Evolutionary conservation across 2,329 filamentous ascomycete genomes (phyloP).

Genomic region (Neofusicoccum cordaticola): DNA sequence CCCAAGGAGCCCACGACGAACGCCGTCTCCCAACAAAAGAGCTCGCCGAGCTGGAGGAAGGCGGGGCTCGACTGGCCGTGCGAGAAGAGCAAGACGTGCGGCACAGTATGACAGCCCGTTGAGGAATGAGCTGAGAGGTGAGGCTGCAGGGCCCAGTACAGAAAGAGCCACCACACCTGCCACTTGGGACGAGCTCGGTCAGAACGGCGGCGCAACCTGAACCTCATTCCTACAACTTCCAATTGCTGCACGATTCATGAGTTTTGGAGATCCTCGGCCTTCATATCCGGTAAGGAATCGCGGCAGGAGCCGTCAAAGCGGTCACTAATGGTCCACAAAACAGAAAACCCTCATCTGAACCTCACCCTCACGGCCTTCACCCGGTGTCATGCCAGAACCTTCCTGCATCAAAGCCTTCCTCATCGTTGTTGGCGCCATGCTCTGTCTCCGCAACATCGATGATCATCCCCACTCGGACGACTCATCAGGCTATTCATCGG

Average conservation of each 20-base stretch:
- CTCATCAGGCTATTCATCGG: background rate
- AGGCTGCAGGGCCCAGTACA: background rate
- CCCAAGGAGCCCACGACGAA: background rate
- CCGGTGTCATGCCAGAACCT: background rate
- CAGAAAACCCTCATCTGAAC: background rate
- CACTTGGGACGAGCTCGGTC: constrained; percentile 3
- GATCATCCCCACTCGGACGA: constrained; percentile 8
- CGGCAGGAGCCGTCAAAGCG: no score
- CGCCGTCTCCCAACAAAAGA: background rate
- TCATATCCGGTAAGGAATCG: background rate
- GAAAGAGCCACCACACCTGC: constrained; percentile 1
- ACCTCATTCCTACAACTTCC: background rate
- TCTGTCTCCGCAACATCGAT: constrained; percentile 15
- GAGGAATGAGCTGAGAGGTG: constrained; percentile 7
- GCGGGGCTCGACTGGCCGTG: background rate
- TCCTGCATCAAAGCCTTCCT: constrained; percentile 8
- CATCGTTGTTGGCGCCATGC: constrained; percentile 12
- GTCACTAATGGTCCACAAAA: background rate
- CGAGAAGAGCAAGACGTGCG: background rate
- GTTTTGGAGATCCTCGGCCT: background rate
- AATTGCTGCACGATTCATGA: background rate
- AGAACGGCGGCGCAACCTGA: background rate
- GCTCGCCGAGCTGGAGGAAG: background rate
- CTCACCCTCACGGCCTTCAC: background rate
- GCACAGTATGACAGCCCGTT: background rate